phyloP scores from a whole-genome alignment of 176 grass and related monocot genomes.

The Zea luxurians region DNA sequence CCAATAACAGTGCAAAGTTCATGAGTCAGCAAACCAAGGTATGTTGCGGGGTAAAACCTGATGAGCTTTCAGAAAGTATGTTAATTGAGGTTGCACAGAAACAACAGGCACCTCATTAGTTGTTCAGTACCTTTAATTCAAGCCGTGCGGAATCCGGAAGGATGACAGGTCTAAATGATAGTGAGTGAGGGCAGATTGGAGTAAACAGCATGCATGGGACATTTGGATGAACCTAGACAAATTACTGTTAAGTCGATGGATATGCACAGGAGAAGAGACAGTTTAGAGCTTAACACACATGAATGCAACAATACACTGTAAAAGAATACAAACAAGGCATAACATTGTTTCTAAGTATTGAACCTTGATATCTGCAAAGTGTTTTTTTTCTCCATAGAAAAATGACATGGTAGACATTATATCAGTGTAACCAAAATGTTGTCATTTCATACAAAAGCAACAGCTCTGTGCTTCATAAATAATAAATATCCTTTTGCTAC shows the following conservation, averaged over 20 bases:
- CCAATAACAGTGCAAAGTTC: conserved; percentile 4
- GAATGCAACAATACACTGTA: conserved; percentile 25
- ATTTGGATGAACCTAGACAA: conserved; percentile 88
- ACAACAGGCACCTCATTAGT: conserved; percentile 7
- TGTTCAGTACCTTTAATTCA: conserved; percentile 76
- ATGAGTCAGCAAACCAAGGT: conserved; percentile 3
- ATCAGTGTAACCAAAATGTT: too few species aligned
- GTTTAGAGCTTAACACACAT: background rate
- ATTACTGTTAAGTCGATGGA: background rate
- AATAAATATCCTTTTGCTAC: background rate
- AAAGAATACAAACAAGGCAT: conserved; percentile 23
- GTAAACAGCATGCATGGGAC: conserved; percentile 98
- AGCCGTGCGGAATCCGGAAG: conserved; percentile 88
- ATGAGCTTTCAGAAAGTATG: background rate
- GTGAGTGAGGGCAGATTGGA: conserved; percentile 92
- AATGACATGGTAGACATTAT: too few species aligned
- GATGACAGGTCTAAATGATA: conserved; percentile 98
- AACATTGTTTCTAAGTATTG: conserved; percentile 10
- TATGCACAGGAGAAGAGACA: background rate
- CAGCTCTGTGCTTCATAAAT: conserved; percentile 8
- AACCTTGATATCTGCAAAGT: conserved; percentile 14
- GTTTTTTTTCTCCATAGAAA: background rate
- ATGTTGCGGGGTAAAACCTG: background rate
- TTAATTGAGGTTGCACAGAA: background rate
- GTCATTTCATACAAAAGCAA: too few species aligned